Evolutionary conservation across 177 flowering plant species (phyloP).

Genomic region (Vitis hybrid): DNA sequence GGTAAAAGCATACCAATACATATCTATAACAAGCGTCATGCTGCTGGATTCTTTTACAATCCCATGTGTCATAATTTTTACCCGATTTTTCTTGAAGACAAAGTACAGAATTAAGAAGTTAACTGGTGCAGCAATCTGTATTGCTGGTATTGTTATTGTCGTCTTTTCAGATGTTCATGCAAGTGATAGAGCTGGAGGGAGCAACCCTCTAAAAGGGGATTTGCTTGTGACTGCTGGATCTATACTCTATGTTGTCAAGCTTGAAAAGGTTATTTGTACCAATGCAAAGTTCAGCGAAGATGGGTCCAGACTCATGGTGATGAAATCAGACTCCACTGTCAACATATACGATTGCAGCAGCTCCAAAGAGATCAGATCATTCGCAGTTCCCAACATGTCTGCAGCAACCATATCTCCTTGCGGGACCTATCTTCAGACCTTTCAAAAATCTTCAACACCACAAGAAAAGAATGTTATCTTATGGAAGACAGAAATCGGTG

Average conservation of each 20-base stretch:
- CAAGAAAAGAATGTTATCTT: slow-evolving; percentile 81
- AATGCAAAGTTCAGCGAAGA: slow-evolving; percentile 68
- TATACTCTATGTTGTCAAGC: slow-evolving; percentile 30
- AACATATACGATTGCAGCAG: slow-evolving; percentile 55
- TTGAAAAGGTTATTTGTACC: slow-evolving; percentile 57
- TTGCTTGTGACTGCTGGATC: no score
- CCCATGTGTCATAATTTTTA: no score
- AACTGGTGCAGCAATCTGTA: slow-evolving; percentile 70
- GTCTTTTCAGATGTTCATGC: slow-evolving; percentile 93
- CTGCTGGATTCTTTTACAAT: slow-evolving; percentile 48
- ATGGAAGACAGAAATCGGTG: slow-evolving; percentile 65
- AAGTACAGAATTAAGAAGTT: slow-evolving; percentile 69
- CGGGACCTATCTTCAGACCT: slow-evolving; percentile 89
- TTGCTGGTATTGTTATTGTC: slow-evolving; percentile 79
- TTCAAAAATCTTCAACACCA: slow-evolving; percentile 67
- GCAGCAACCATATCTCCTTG: slow-evolving; percentile 78
- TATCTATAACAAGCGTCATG: slow-evolving; percentile 94
- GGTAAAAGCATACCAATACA: slow-evolving; percentile 98
- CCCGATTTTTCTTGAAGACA: slow-evolving; percentile 22
- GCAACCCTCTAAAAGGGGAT: no score
- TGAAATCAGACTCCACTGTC: slow-evolving; percentile 52
- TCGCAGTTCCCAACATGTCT: slow-evolving; percentile 57
- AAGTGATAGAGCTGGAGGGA: slow-evolving; percentile 45
- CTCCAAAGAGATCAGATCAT: slow-evolving; percentile 55
- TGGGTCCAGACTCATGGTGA: slow-evolving; percentile 80